Conservation (phyloP, 108 stramenopile species). For the Thalassiosira profunda region DNA sequence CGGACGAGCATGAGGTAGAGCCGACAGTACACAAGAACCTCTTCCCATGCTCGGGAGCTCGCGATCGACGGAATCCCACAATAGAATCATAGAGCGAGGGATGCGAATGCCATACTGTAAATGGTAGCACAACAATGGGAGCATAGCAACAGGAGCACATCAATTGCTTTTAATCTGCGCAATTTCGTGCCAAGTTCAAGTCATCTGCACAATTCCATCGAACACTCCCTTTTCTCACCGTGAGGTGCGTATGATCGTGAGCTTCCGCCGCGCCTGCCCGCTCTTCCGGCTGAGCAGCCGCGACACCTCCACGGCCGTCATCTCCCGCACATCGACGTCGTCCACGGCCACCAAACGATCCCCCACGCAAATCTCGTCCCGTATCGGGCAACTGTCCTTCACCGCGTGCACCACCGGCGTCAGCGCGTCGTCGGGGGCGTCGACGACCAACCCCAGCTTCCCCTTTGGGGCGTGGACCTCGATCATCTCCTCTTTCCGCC, state of each 20-base stretch:
- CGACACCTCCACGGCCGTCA: slow-evolving; percentile 93
- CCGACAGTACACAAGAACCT: no score
- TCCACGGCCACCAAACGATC: slow-evolving; percentile 90
- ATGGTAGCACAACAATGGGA: no score
- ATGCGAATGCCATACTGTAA: no score
- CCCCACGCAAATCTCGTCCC: slow-evolving; percentile 80
- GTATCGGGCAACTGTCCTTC: slow-evolving; percentile 85
- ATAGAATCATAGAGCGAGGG: no score
- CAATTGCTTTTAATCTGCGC: no score
- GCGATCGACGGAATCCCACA: no score
- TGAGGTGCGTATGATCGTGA: slow-evolving; percentile 82
- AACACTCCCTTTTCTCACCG: no score
- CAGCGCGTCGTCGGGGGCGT: slow-evolving; percentile 88
- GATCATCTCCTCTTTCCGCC: slow-evolving; percentile 61
- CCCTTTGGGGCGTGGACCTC: slow-evolving; percentile 87
- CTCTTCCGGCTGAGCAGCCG: slow-evolving; percentile 88
- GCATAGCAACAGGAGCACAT: no score
- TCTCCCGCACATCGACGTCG: slow-evolving; percentile 85
- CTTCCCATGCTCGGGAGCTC: no score
- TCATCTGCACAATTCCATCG: no score
- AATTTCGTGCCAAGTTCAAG: no score
- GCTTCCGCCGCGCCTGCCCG: slow-evolving; percentile 77
- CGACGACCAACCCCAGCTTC: slow-evolving; percentile 92
- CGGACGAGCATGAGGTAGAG: slow-evolving; percentile 22
- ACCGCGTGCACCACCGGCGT: slow-evolving; percentile 91